Base-by-base conservation (phyloP, 345 rosid genomes). In the Populus deltoides region DNA sequence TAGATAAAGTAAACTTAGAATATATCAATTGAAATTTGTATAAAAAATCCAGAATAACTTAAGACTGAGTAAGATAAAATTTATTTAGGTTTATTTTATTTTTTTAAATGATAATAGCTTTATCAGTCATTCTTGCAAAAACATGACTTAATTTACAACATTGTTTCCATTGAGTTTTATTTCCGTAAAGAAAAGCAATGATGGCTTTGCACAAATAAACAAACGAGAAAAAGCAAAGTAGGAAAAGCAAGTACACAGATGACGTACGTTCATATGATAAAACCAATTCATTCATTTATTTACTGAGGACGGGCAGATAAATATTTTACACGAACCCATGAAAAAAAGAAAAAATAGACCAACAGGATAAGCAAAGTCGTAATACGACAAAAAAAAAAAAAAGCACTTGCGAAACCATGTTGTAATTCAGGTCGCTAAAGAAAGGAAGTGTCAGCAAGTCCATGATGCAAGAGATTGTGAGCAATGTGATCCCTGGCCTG, bases 381-480 rank as follows among this genome's bases (percentile, higher is more conserved):
- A 61, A 61, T 16, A 39, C n/a, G 12, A 51, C 20, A 22, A 24
- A 22, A 10, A 25, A 62, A 25, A 33, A 17, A 25, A 39, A 39
- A 68, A 39, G 51, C 70, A 55, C 1, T 63, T 51, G 51, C 61
- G 35, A n/a, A 49, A 71, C 33, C 62, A 71, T 55, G 29, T 36
- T 22, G 3, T 12, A 25, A 24, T 3, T 17, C 18, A 29, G 25
- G 5, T n/a, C 4, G 66, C 79, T 82, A 80, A n/a, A 83, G 75
- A 76, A 83, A 79, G 36, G 86, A 81, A 20, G 87, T 86, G 13
- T 89, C 91, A 8, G 88, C 90, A 24, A 81, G 85, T 24, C 93
- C 90, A 82, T 90, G 94, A 78, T 93, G 98, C 79, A 93, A 76
- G 65, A 93, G 85, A 83, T 91, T 85, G 71, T 93, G 97, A 70